Percentiles rank a stretch among this genome's conserved stretches.
phyloP scores from a whole-genome alignment of 371 early-diverging fungal species.

The Nosema muscidifuracis region DNA sequence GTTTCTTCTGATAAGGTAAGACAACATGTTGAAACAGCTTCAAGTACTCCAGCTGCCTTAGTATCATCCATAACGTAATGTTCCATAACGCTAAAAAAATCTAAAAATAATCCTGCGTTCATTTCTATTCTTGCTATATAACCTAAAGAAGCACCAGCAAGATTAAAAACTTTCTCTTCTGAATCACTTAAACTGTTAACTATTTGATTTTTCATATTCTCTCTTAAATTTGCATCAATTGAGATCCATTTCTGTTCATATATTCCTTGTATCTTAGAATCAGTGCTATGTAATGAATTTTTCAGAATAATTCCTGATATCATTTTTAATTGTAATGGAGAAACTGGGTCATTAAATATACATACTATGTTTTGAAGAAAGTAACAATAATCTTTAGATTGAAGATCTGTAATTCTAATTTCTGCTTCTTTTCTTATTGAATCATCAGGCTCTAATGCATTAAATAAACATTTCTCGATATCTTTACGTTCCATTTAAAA shows the following conservation, averaged over 20 bases:
- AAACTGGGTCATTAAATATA: slow-evolving; percentile 17
- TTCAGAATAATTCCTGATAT: slow-evolving; percentile 44
- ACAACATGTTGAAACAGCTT: slow-evolving; percentile 25
- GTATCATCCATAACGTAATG: not conserved
- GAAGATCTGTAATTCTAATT: slow-evolving; percentile 14
- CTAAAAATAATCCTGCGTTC: not conserved
- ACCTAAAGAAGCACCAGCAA: slow-evolving; percentile 19
- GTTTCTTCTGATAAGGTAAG: slow-evolving; percentile 25
- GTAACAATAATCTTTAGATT: slow-evolving; percentile 17
- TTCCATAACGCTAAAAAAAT: slow-evolving; percentile 34
- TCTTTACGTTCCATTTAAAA: slow-evolving; percentile 25
- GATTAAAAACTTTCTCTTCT: slow-evolving; percentile 7
- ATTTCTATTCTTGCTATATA: slow-evolving; percentile 51
- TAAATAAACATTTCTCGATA: slow-evolving; percentile 19
- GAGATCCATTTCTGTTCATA: slow-evolving; percentile 33
- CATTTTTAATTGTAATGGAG: slow-evolving; percentile 12
- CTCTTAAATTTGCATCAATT: not conserved
- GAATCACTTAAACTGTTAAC: not conserved
- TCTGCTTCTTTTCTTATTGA: slow-evolving; percentile 16
- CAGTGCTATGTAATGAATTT: slow-evolving; percentile 41
- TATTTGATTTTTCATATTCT: not conserved
- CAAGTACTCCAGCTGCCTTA: slow-evolving; percentile 16
- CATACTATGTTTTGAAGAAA: slow-evolving; percentile 19
- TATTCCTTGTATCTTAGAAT: slow-evolving; percentile 12
- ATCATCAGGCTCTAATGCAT: slow-evolving; percentile 19